phyloP scores from a whole-genome alignment of 2,329 filamentous ascomycete genomes.

The Diaporthe helianthi region DNA sequence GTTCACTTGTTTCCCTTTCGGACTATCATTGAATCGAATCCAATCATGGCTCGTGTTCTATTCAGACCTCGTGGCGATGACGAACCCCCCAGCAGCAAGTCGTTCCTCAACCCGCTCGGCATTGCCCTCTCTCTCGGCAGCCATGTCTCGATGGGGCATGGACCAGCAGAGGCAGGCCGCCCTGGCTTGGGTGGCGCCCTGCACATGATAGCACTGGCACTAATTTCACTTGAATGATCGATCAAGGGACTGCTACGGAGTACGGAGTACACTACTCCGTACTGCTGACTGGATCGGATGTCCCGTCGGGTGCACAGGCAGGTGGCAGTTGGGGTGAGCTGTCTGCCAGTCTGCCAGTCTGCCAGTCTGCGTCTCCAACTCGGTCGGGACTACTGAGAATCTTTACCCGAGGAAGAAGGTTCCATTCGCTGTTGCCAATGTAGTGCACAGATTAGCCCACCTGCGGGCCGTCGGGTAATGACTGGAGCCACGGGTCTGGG shows the following conservation, averaged over 20 bases:
- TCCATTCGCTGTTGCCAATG: neutral
- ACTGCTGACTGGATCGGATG: neutral
- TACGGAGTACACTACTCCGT: no score
- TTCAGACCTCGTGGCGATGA: neutral
- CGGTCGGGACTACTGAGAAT: neutral
- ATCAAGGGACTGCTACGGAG: neutral
- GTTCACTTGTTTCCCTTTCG: neutral
- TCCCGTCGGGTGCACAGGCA: constrained; percentile 20
- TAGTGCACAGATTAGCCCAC: no score
- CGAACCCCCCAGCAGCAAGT: neutral
- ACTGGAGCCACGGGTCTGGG: constrained; percentile 15
- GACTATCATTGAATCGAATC: constrained; percentile 7
- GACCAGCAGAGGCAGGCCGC: neutral
- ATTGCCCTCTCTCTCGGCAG: neutral
- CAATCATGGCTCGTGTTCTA: neutral
- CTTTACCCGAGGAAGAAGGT: neutral
- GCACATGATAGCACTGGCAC: constrained; percentile 12
- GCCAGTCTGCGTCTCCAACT: neutral
- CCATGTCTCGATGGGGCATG: constrained; percentile 11
- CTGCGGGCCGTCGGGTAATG: constrained; percentile 8
- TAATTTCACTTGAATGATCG: neutral
- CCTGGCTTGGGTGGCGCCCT: neutral
- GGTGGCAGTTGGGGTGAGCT: neutral
- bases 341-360: neutral
- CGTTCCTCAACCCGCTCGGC: neutral